Evolutionary conservation across 257 asterid species (phyloP), one percentile per base, ranked within the genome.

Genomic region (Solanum commersonii): DNA sequence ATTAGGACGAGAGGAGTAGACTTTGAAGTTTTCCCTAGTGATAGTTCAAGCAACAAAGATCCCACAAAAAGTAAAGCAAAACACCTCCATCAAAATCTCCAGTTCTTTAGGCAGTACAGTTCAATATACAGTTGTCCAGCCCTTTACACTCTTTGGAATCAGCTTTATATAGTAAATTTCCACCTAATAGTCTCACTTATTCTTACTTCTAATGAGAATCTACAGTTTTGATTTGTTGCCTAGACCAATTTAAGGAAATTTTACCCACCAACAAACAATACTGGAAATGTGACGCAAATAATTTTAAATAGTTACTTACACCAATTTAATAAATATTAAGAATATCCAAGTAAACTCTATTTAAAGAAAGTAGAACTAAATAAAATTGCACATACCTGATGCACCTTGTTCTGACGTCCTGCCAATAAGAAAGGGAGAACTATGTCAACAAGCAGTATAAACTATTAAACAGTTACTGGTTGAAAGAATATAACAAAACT

Each of bases 371-470:
- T 29, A 79, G 14, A 46, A 49, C 85, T 83, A 71, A 82, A 70
- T 52, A 82, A 77, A 82, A 81, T 49, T 86, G 72, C 86, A 90
- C 87, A 60, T 92, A 96, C 99, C 95, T 59, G 98, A 94, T 90
- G 92, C 84, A 71, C 96, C 94, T 91, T 92, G 96, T 67, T 94
- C 98, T 8, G 98, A 93, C 35, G 96, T 88, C 94, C 99, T 97
- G 98, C 94, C 90, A 15, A 87, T 18, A 89, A 46, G 71, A 86
- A 86, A 91, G 52, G 59, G 87, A 91, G 87, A 82, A 77, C 40
- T 33, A 49, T 38, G 89, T 93, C 89, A 93, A 74, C 72, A 44
- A 42, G 65, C 84, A 78, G 63, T 25, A 78, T 6, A 78, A 78
- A n/a, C 60, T 42, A 78, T 78, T 2, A 38, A 42, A 73, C 84